Evolutionary conservation across 768 basidiomycete genomes (phyloP).

Genomic region (Suillus cothurnatus): DNA sequence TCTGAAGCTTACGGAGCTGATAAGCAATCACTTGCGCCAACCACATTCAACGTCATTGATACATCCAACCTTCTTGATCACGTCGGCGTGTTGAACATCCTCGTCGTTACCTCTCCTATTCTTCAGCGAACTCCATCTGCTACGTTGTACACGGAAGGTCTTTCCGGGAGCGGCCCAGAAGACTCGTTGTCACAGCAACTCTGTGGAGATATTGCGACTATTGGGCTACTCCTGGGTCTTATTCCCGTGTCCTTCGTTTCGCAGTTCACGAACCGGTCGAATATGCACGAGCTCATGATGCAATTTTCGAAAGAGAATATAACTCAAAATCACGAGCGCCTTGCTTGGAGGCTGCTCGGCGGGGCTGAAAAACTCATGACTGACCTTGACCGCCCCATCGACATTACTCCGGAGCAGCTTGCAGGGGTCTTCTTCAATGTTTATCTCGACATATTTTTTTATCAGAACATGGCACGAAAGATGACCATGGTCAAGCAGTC

Average conservation of each 20-base stretch:
- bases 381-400: not conserved
- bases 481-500: slow-evolving; percentile 1
- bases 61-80: no score
- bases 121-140: no score
- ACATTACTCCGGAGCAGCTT: not conserved
- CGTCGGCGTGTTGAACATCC: no score
- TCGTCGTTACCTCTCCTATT: no score
- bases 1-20: slow-evolving; percentile 19
- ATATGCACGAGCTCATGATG: slow-evolving; percentile 15
- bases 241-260: not conserved
- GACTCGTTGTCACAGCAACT: not conserved
- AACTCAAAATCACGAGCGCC: not conserved
- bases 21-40: slow-evolving; percentile 24
- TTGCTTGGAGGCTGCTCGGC: not conserved
- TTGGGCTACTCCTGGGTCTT: not conserved
- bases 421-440: not conserved
- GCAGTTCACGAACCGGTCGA: not conserved
- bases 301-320: not conserved
- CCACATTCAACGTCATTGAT: slow-evolving; percentile 23
- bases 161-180: no score
- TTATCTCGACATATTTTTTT: not conserved
- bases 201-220: not conserved
- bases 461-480: not conserved
- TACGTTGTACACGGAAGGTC: no score
- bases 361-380: not conserved